These are phyloP conservation scores for Angomonas ambiguus DNA, from an alignment of 208 protist species.

Conservation along the genomic window DNA sequence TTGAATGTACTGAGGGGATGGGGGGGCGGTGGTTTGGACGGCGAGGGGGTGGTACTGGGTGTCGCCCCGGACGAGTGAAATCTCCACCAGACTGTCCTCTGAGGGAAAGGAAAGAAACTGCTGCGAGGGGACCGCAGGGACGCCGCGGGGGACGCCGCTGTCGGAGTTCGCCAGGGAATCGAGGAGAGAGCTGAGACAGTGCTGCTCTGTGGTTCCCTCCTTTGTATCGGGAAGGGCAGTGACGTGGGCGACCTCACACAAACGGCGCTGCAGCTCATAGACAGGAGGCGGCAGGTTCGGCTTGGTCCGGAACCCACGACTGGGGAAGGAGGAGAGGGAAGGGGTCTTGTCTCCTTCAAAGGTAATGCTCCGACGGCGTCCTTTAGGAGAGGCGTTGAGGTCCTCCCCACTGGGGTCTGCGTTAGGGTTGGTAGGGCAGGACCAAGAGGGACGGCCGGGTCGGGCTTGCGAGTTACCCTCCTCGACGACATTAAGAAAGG, in stretches of 20 bases:
- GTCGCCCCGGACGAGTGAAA: not conserved
- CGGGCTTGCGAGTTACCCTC: not conserved
- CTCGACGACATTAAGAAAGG: not conserved
- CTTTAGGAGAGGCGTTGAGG: not conserved
- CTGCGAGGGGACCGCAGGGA: not conserved
- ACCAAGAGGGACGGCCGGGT: not conserved
- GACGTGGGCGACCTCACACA: not conserved
- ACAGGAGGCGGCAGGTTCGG: not conserved
- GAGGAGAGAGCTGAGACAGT: not conserved
- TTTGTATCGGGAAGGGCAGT: not conserved
- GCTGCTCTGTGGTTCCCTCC: not conserved
- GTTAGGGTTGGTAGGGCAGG: not conserved
- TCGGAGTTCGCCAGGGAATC: not conserved
- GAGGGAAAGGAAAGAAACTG: not conserved
- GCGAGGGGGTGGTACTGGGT: not conserved
- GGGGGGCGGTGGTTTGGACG: not conserved
- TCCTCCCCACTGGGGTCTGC: not conserved
- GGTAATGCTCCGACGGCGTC: not conserved
- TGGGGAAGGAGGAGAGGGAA: not conserved
- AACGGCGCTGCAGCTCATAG: not conserved
- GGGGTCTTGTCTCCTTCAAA: not conserved
- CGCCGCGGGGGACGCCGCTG: not conserved
- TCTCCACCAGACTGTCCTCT: not conserved
- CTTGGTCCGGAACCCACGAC: not conserved
- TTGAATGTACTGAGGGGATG: not conserved